phyloP scores from a whole-genome alignment of 257 asterid species.

The Phtheirospermum japonicum region DNA sequence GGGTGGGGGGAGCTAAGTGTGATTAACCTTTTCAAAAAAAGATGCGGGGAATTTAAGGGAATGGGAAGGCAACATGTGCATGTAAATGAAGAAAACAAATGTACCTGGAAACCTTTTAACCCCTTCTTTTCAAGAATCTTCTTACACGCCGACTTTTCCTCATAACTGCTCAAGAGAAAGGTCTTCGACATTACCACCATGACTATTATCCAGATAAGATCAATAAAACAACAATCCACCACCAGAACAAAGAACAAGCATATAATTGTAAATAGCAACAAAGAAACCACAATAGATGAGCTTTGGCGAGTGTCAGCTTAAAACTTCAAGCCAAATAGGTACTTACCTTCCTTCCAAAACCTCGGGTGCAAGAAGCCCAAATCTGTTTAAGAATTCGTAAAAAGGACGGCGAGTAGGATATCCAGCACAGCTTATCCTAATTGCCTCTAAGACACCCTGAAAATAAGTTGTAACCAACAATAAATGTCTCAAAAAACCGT shows the following conservation, averaged over 20 bases:
- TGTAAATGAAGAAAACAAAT: not conserved
- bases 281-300: conserved; percentile 18
- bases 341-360: conserved; percentile 74
- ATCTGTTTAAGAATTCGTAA: conserved; percentile 88
- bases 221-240: conserved; percentile 20
- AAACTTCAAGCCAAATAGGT: conserved; percentile 25
- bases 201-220: conserved; percentile 21
- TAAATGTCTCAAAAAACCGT: conserved; percentile 21
- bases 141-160: conserved; percentile 78
- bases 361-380: conserved; percentile 95
- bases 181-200: conserved; percentile 27
- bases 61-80: conserved; percentile 16
- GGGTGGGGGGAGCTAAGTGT: not conserved
- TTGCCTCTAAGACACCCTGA: conserved; percentile 99
- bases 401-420: conserved; percentile 98
- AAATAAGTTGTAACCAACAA: conserved; percentile 24
- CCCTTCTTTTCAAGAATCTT: conserved; percentile 90
- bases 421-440: conserved; percentile 97
- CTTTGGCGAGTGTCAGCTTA: conserved; percentile 18
- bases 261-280: conserved; percentile 16
- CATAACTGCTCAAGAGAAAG: conserved; percentile 58
- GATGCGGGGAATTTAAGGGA: not conserved
- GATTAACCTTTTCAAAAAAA: conserved; percentile 11
- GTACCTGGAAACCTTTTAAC: conserved; percentile 87
- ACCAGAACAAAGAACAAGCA: conserved; percentile 15